These are phyloP conservation scores for Claviceps paspali DNA, from an alignment of 2,329 filamentous ascomycete species.

Conservation along the genomic window DNA sequence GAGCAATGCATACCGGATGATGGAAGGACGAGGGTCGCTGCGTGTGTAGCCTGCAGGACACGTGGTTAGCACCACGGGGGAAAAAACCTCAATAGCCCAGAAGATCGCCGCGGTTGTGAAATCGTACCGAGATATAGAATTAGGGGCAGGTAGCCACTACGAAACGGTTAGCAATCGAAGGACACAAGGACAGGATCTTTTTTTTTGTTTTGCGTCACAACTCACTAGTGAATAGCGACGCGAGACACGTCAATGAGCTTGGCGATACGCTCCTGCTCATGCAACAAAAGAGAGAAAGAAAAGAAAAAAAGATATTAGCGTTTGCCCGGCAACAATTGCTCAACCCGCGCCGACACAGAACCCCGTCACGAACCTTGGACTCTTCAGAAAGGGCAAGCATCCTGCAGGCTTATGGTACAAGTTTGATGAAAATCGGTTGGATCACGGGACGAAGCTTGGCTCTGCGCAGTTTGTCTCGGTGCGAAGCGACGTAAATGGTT, in stretches of 20 bases:
- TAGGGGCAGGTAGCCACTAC: constrained; percentile 84
- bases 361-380: constrained; percentile 55
- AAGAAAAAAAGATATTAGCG: not conserved
- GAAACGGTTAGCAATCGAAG: constrained; percentile 18
- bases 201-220: constrained; percentile 4
- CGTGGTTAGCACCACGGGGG: constrained; percentile 11
- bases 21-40: constrained; percentile 75
- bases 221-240: constrained; percentile 91
- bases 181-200: not conserved
- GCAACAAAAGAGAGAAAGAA: not conserved
- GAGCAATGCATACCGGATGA: constrained; percentile 33
- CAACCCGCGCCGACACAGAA: not conserved
- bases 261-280: constrained; percentile 76
- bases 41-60: constrained; percentile 65
- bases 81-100: no score
- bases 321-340: not conserved
- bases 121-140: constrained; percentile 88
- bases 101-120: no score
- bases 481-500: not conserved
- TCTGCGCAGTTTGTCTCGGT: no score
- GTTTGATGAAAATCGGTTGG: no score
- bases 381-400: constrained; percentile 77
- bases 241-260: constrained; percentile 91
- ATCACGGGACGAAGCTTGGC: not conserved
- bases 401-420: no score